These are phyloP conservation scores for Metrosideros polymorpha DNA, from an alignment of 441 rosid genomes.

Conservation along the genomic window DNA sequence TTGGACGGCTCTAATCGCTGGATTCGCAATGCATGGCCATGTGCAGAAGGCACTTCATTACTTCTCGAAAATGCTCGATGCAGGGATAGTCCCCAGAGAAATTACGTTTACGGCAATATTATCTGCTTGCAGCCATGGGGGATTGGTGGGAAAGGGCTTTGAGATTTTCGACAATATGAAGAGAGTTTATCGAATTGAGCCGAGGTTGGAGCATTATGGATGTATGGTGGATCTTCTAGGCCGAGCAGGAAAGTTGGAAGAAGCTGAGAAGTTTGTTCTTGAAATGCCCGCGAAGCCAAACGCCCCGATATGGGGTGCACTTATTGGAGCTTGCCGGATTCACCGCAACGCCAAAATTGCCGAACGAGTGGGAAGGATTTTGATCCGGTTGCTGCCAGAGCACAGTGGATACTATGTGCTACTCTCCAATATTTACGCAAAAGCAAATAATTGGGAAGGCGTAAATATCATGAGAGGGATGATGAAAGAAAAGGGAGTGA, in stretches of 20 bases:
- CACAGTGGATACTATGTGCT: constrained; percentile 49
- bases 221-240: constrained; percentile 72
- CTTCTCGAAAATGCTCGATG: constrained; percentile 35
- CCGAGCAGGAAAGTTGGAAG: constrained; percentile 50
- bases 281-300: constrained; percentile 57
- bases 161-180: constrained; percentile 44
- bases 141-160: constrained; percentile 48
- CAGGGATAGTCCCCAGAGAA: constrained; percentile 41
- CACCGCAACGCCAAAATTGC: constrained; percentile 52
- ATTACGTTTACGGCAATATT: constrained; percentile 54
- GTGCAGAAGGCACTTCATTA: constrained; percentile 33
- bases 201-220: constrained; percentile 66
- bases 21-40: constrained; percentile 59
- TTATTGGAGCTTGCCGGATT: constrained; percentile 69
- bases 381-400: constrained; percentile 35
- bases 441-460: constrained; percentile 37
- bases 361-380: constrained; percentile 41
- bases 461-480: constrained; percentile 20
- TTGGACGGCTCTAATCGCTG: constrained; percentile 60
- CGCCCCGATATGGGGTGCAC: constrained; percentile 61
- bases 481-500: constrained; percentile 48
- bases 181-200: constrained; percentile 27
- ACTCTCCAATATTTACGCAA: constrained; percentile 42
- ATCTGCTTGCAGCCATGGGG: constrained; percentile 68
- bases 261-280: constrained; percentile 53